A percentile compares a stretch with the other conserved stretches of the same genome.
These are phyloP conservation scores for Cladosporium sp. DNA, from an alignment of 2,329 filamentous ascomycete species.

Conservation along the genomic window DNA sequence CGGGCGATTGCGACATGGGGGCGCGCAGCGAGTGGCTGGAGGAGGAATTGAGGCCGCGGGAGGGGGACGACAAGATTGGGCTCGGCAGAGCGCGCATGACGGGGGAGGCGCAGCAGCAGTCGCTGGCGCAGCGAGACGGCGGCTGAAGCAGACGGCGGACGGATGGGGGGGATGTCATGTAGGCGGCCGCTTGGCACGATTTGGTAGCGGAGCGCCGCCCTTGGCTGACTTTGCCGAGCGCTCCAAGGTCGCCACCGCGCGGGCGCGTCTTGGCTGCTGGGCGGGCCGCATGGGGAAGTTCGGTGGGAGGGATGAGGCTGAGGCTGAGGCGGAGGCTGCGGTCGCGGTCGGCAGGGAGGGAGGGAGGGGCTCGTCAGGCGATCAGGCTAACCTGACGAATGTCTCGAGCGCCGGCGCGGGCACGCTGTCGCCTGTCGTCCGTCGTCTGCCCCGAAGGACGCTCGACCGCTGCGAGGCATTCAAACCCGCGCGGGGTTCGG, in stretches of 20 bases:
- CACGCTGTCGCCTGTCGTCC: no score
- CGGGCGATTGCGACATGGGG: background rate
- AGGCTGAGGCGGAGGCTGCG: no score
- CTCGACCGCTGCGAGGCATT: no score
- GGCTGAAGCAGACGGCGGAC: background rate
- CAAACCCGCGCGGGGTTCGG: no score
- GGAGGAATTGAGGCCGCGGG: background rate
- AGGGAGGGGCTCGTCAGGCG: no score
- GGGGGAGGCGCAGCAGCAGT: slow-evolving; percentile 7
- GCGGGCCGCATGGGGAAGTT: background rate
- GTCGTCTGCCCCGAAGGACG: no score
- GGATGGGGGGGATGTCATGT: background rate
- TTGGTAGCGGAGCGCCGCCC: slow-evolving; percentile 1
- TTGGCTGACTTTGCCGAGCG: slow-evolving; percentile 8
- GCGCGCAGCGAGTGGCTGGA: background rate
- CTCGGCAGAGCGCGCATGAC: background rate
- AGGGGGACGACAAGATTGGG: background rate
- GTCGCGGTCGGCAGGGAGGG: no score
- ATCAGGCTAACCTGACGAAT: no score
- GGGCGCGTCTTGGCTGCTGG: background rate
- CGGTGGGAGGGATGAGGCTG: no score
- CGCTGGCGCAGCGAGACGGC: background rate
- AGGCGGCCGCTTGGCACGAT: slow-evolving; percentile 1
- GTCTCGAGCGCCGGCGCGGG: no score
- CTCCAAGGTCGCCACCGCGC: background rate